Evolutionary conservation across 306 rosid species (phyloP).

Genomic region (Casuarina equisetifolia): DNA sequence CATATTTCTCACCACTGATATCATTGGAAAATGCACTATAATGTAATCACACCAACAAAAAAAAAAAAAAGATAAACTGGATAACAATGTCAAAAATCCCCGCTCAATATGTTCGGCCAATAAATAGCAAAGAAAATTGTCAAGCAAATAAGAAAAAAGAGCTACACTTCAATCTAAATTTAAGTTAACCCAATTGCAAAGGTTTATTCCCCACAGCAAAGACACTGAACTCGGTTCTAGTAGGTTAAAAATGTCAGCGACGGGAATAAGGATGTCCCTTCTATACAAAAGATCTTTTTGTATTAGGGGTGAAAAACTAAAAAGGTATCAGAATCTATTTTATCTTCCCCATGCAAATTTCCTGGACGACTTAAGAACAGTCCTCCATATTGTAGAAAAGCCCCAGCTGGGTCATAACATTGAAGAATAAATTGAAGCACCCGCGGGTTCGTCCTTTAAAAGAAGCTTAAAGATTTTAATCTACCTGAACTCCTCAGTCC

Average conservation of each 20-base stretch:
- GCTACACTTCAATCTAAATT: slow-evolving; percentile 2
- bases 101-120: neutral
- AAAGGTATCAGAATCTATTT: slow-evolving; percentile 28
- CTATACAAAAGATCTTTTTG: slow-evolving; percentile 36
- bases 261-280: slow-evolving; percentile 24
- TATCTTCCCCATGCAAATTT: slow-evolving; percentile 37
- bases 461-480: slow-evolving; percentile 22
- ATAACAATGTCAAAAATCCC: neutral
- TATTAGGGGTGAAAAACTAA: slow-evolving; percentile 13
- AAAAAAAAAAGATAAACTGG: neutral
- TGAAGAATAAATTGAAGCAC: slow-evolving; percentile 35
- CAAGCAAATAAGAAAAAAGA: slow-evolving; percentile 3
- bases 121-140: neutral
- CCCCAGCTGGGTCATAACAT: slow-evolving; percentile 35
- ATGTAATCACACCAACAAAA: neutral
- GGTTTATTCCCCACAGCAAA: slow-evolving; percentile 25
- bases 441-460: slow-evolving; percentile 28
- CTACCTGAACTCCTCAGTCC: slow-evolving; percentile 53
- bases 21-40: neutral
- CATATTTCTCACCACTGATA: neutral
- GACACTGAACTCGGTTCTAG: slow-evolving; percentile 33
- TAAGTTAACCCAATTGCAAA: slow-evolving; percentile 29
- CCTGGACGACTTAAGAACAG: slow-evolving; percentile 25
- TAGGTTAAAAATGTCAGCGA: slow-evolving; percentile 34
- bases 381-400: slow-evolving; percentile 17